A percentile compares a stretch with the other conserved stretches of the same genome.
Conservation (phyloP, 116 monocot species). For the Phalaenopsis hybrid region DNA sequence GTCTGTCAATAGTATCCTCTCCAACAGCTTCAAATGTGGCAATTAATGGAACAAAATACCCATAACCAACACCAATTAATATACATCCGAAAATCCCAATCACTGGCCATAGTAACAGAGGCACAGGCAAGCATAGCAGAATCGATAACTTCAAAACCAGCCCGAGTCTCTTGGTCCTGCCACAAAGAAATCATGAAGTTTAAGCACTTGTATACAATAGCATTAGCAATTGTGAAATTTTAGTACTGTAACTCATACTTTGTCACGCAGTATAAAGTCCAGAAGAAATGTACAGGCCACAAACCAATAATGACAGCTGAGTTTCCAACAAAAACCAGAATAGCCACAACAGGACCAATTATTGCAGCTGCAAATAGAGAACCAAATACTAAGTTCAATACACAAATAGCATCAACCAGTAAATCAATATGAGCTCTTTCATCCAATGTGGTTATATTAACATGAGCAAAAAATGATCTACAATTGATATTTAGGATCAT, state of each 20-base stretch:
- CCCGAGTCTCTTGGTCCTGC: constrained; percentile 73
- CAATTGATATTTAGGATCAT: background rate
- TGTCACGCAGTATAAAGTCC: constrained; percentile 67
- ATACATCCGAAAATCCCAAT: constrained; percentile 56
- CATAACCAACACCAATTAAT: constrained; percentile 65
- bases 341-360: constrained; percentile 42
- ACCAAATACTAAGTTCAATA: background rate
- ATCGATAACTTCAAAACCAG: constrained; percentile 41
- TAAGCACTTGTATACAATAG: background rate
- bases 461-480: background rate
- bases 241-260: constrained; percentile 29
- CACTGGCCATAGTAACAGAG: constrained; percentile 44
- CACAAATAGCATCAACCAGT: background rate
- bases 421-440: background rate
- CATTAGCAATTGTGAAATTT: background rate
- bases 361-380: constrained; percentile 37
- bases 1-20: constrained; percentile 38
- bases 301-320: constrained; percentile 69
- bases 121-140: constrained; percentile 44
- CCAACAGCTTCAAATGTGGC: constrained; percentile 81
- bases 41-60: constrained; percentile 50
- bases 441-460: background rate
- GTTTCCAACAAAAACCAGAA: constrained; percentile 50
- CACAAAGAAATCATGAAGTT: constrained; percentile 2
- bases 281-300: constrained; percentile 83